A percentile compares a stretch with the other conserved stretches of the same genome.
Evolutionary conservation across 352 stramenopile species (phyloP).

Genomic region (Globisporangium heterothallicum): DNA sequence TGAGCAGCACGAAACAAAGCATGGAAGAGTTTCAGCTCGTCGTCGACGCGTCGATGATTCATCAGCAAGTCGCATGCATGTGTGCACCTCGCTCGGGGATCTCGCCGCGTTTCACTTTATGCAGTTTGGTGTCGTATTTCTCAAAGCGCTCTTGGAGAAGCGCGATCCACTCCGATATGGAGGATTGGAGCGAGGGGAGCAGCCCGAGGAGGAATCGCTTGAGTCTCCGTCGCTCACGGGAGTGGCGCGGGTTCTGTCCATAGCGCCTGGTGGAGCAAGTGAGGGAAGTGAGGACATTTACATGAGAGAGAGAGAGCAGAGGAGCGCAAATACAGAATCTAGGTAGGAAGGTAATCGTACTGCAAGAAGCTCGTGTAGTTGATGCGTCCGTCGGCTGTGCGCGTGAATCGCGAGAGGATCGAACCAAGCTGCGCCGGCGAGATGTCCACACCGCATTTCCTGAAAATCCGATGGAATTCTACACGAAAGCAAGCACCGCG

Average conservation of each 20-base stretch:
- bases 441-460: conserved; percentile 26
- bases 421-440: conserved; percentile 21
- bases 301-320: not conserved
- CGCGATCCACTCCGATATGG: conserved; percentile 18
- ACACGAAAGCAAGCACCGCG: not conserved
- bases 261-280: conserved; percentile 30
- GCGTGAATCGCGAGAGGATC: conserved; percentile 49
- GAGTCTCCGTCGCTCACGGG: conserved; percentile 32
- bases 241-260: conserved; percentile 33
- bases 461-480: conserved; percentile 41
- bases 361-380: conserved; percentile 47
- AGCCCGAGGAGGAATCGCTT: conserved; percentile 26
- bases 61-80: too few relatives aligned
- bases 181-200: conserved; percentile 11
- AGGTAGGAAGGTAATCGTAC: conserved; percentile 17
- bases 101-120: conserved; percentile 19
- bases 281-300: too few relatives aligned
- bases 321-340: not conserved
- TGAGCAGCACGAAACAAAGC: too few relatives aligned
- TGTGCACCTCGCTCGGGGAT: conserved; percentile 37
- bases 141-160: conserved; percentile 31
- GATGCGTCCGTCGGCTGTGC: conserved; percentile 24
- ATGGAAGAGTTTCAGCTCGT: too few relatives aligned
- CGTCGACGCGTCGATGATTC: too few relatives aligned
- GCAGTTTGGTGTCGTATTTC: conserved; percentile 32